These are phyloP conservation scores for Tetracladium setigerum DNA, from an alignment of 495 filamentous ascomycete genomes.

Conservation along the genomic window DNA sequence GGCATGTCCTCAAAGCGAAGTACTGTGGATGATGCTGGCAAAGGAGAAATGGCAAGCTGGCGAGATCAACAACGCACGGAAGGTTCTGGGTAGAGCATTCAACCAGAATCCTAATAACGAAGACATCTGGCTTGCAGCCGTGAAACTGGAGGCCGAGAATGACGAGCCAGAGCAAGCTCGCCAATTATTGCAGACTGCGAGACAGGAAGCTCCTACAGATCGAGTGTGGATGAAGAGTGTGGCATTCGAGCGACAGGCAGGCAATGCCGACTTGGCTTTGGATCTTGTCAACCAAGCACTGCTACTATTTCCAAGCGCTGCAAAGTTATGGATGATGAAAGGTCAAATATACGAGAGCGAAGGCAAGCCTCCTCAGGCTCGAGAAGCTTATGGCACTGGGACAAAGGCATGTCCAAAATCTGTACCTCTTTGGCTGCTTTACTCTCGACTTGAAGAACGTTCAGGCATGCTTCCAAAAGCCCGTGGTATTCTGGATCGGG, in stretches of 20 bases:
- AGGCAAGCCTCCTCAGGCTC: conserved; percentile 69
- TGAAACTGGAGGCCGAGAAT: conserved; percentile 90
- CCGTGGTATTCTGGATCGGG: conserved; percentile 84
- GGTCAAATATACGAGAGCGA: conserved; percentile 90
- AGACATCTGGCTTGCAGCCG: conserved; percentile 92
- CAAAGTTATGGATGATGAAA: conserved; percentile 98
- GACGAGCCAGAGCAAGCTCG: conserved; percentile 71
- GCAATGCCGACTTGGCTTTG: conserved; percentile 69
- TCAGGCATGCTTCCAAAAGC: conserved; percentile 81
- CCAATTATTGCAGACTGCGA: conserved; percentile 69
- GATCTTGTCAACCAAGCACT: conserved; percentile 83
- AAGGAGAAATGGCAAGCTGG: conserved; percentile 88
- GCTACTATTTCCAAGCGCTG: conserved; percentile 74
- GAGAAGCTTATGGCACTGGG: conserved; percentile 85
- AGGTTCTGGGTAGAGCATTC: conserved; percentile 79
- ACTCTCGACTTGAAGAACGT: conserved; percentile 79
- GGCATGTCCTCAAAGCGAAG: conserved; percentile 79
- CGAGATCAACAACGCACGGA: conserved; percentile 75
- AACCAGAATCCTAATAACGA: conserved; percentile 91
- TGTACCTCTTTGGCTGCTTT: conserved; percentile 82
- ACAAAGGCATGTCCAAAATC: conserved; percentile 79
- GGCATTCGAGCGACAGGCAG: conserved; percentile 79
- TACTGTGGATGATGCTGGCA: conserved; percentile 93
- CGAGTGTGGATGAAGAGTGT: conserved; percentile 95
- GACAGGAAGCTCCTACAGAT: conserved; percentile 83